Evolutionary conservation across 2,329 filamentous ascomycete genomes (phyloP).

Genomic region (Parascedosporium putredinis): DNA sequence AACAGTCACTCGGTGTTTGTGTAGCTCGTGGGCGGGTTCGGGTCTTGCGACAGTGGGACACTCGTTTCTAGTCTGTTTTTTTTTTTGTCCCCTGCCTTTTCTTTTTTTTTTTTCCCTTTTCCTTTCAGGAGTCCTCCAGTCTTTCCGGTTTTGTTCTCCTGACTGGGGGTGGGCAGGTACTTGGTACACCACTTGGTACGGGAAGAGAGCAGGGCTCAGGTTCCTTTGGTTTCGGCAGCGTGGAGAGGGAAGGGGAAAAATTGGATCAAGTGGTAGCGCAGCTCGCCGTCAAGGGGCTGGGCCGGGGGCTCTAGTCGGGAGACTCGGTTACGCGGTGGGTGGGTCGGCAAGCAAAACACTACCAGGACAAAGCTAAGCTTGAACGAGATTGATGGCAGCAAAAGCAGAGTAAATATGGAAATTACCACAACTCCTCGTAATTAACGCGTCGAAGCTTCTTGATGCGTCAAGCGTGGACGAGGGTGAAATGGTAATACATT

Average conservation of each 20-base stretch:
- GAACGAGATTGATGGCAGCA: neutral
- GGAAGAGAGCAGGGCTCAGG: too few relatives aligned
- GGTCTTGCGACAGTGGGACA: neutral
- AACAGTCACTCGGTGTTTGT: neutral
- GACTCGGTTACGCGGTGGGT: neutral
- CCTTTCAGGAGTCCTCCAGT: neutral
- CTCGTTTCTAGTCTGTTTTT: neutral
- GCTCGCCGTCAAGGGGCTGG: neutral
- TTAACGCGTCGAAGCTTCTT: too few relatives aligned
- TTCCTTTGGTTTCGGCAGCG: constrained; percentile 7
- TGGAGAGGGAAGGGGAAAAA: too few relatives aligned
- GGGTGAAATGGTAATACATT: too few relatives aligned
- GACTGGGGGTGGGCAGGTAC: too few relatives aligned
- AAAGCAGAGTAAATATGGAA: constrained; percentile 1
- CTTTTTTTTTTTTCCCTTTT: neutral
- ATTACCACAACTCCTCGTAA: too few relatives aligned
- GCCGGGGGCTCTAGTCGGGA: neutral
- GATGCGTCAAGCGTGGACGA: too few relatives aligned
- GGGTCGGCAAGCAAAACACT: neutral
- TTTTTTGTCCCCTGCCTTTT: neutral
- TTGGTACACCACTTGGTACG: too few relatives aligned
- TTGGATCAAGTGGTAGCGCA: too few relatives aligned
- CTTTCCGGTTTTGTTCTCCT: too few relatives aligned
- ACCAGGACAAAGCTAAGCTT: constrained; percentile 1
- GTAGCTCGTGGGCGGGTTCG: neutral